Conservation (phyloP, 352 stramenopile species). For the Phytophthora pseudosyringae region DNA sequence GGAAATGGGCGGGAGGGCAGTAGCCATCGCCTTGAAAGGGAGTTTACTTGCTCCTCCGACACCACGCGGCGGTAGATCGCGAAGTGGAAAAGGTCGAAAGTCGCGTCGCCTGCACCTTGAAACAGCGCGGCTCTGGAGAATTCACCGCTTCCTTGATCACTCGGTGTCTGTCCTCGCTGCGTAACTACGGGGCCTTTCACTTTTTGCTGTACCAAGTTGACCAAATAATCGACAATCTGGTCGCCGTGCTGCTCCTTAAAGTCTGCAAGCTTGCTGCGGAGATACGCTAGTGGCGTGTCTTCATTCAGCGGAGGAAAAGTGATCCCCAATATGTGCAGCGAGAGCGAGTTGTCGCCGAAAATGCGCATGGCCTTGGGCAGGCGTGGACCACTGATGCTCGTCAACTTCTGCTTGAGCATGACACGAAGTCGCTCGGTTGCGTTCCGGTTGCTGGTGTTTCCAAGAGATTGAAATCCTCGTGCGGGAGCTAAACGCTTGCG, state of each 20-base stretch:
- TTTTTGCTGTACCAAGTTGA: conserved; percentile 49
- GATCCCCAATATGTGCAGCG: conserved; percentile 59
- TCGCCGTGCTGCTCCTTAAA: conserved; percentile 64
- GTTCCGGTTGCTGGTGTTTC: conserved; percentile 34
- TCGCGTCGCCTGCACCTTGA: conserved; percentile 50
- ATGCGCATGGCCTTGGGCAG: conserved; percentile 64
- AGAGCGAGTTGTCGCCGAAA: conserved; percentile 58
- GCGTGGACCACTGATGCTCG: conserved; percentile 56
- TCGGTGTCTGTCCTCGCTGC: conserved; percentile 10
- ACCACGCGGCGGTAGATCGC: conserved; percentile 59
- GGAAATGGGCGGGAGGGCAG: conserved; percentile 55
- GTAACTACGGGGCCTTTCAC: conserved; percentile 15
- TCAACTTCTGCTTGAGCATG: conserved; percentile 63
- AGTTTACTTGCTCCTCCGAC: conserved; percentile 28
- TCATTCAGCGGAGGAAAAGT: conserved; percentile 65
- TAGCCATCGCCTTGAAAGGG: conserved; percentile 39
- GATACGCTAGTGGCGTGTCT: conserved; percentile 67
- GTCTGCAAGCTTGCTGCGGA: conserved; percentile 55
- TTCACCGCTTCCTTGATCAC: conserved; percentile 12
- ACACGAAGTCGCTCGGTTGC: conserved; percentile 55
- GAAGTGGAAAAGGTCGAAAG: conserved; percentile 80
- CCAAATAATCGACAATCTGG: conserved; percentile 64
- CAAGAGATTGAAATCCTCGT: conserved; percentile 23
- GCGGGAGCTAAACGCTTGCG: conserved; percentile 32
- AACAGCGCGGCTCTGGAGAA: conserved; percentile 44